Percentiles rank a stretch among this genome's conserved stretches.
Evolutionary conservation across 306 rosid genomes (phyloP).

Genomic region (Begonia loranthoides): DNA sequence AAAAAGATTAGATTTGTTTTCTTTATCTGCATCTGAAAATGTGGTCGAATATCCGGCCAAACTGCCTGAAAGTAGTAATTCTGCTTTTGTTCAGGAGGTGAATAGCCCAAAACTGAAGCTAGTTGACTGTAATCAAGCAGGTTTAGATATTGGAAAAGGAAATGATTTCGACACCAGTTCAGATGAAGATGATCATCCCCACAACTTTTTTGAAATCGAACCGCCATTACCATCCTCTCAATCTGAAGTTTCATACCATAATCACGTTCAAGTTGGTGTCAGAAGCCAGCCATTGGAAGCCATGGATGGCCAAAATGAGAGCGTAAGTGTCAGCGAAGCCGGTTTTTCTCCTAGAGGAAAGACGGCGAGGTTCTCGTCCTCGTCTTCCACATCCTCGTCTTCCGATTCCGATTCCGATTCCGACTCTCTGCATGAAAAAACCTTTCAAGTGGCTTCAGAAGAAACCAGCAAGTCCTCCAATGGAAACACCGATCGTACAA

Average conservation of each 20-base stretch:
- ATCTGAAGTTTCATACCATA: background rate
- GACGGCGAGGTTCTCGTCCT: background rate
- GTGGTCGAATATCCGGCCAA: too few species aligned
- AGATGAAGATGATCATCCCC: too few species aligned
- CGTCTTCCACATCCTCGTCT: slow-evolving; percentile 5
- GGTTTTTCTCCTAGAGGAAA: background rate
- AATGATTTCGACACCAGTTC: too few species aligned
- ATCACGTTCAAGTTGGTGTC: background rate
- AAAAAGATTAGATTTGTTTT: too few species aligned
- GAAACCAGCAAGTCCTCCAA: background rate
- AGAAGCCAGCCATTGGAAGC: background rate
- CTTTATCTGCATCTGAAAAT: too few species aligned
- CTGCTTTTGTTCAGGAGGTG: too few species aligned
- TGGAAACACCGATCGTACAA: background rate
- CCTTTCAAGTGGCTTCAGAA: slow-evolving; percentile 2
- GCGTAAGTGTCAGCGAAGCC: background rate
- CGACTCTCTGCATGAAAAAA: background rate
- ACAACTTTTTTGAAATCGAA: too few species aligned
- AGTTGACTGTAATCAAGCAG: too few species aligned
- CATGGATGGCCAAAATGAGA: background rate
- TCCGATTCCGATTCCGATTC: slow-evolving; percentile 2
- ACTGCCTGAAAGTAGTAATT: too few species aligned
- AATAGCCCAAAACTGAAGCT: too few species aligned
- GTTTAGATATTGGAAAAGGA: too few species aligned
- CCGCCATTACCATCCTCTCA: background rate